Base-by-base conservation (phyloP, 2,329 filamentous ascomycete genomes). In the Trichoderma asperellum region DNA sequence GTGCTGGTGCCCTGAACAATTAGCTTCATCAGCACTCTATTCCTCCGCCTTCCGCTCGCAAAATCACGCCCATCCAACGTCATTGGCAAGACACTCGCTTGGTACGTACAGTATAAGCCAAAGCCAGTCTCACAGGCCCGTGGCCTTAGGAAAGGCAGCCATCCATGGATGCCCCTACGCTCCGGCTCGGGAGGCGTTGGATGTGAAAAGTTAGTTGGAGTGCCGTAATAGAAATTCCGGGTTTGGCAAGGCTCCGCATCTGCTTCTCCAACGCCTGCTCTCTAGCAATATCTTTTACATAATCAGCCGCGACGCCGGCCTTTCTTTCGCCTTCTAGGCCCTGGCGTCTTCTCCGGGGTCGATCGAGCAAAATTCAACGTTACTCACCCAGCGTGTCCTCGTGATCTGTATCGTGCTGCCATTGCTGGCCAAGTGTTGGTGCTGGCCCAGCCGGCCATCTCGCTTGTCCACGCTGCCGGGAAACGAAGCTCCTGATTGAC, bases 191-290 rank as follows among this genome's bases (percentile, higher is more conserved):
- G 62, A 62, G 68, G 57, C 64, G 68, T 34, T 65, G 32, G 32
- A 21, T 29, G 37, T 29, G 24, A 56, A 53, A 56, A 53, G 24
- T 37, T 65, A 56, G 68, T 70, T 55, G 32, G 57, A 61, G 63
- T 70, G 62, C 63, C 63, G 68, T 70, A 70, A 70, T 70, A 27
- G 68, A 70, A 70, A 70, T 68, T 70, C 68, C 62, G 55, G 37
- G 47, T 61, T 67, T 47, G 68, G 62, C 56, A 70, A 70, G 60
- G 68, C 62, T 61, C 56, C 55, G 40, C 64, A 14, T 60, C 24
- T 59, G 40, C n/a, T 37, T 62, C 52, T 53, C 68, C 55, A 68
- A 11, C 40, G 21, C 59, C 34, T 27, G 55, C 34, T 56, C 43
- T 21, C 43, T 21, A 34, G 32, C 37, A 66, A 37, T 66, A 47